A percentile compares a stretch with the other conserved stretches of the same genome.
These are phyloP conservation scores for Anisogramma anomala DNA, from an alignment of 2,329 filamentous ascomycete genomes.

Conservation along the genomic window DNA sequence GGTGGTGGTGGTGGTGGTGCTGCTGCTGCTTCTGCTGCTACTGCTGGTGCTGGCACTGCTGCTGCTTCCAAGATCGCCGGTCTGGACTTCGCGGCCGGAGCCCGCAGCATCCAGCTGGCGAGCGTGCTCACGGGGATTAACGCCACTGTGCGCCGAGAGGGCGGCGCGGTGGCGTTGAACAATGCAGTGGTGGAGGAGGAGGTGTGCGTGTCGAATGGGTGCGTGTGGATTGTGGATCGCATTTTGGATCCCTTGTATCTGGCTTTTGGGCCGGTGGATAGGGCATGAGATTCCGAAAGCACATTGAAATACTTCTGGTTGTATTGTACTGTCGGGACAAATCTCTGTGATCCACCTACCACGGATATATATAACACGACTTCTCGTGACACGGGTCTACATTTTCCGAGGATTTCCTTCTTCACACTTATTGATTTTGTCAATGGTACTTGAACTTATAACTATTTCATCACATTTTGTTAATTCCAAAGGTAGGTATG, in stretches of 20 bases:
- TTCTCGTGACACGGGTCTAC: no score
- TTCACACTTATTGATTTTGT: no score
- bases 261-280: constrained; percentile 2
- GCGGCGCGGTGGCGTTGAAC: background rate
- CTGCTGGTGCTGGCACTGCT: background rate
- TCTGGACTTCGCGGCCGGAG: constrained; percentile 1
- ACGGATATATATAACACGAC: no score
- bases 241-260: constrained; percentile 5
- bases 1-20: background rate
- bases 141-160: background rate
- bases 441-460: no score
- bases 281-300: no score
- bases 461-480: no score
- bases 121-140: constrained; percentile 3
- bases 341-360: no score
- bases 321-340: no score
- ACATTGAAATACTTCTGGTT: no score
- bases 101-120: background rate
- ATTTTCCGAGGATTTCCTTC: no score
- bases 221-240: background rate
- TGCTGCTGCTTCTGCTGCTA: constrained; percentile 4
- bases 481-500: no score
- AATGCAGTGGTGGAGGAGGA: constrained; percentile 2
- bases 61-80: background rate
- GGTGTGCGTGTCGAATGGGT: constrained; percentile 3